Conservation (phyloP, 805 yeast genomes). For the Wickerhamiella brachini region DNA sequence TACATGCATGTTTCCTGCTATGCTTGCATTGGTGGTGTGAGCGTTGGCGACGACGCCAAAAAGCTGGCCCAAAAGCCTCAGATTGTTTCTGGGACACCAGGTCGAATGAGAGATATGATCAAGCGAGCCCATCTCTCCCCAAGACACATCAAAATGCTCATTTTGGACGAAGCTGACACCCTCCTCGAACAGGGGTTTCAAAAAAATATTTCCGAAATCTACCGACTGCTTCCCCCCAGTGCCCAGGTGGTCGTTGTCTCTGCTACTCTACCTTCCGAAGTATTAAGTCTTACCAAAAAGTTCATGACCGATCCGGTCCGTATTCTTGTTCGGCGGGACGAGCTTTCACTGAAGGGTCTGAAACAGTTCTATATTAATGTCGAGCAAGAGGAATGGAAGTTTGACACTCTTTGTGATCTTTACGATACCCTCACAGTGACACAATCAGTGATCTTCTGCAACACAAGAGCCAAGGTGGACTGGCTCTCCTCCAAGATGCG, state of each 20-base stretch:
- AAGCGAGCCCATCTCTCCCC: slow-evolving; percentile 66
- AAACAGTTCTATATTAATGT: slow-evolving; percentile 84
- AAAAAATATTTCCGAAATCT: slow-evolving; percentile 88
- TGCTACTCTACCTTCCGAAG: slow-evolving; percentile 89
- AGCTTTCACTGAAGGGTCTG: slow-evolving; percentile 85
- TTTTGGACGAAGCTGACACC: slow-evolving; percentile 96
- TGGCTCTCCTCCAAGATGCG: slow-evolving; percentile 72
- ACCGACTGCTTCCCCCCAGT: slow-evolving; percentile 66
- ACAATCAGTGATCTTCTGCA: slow-evolving; percentile 96
- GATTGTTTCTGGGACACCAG: slow-evolving; percentile 94
- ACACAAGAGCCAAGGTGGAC: slow-evolving; percentile 90
- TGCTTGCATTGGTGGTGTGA: slow-evolving; percentile 91
- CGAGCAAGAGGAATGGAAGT: slow-evolving; percentile 87
- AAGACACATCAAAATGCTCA: slow-evolving; percentile 69
- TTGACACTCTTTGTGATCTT: slow-evolving; percentile 85
- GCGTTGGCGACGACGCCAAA: slow-evolving; percentile 58
- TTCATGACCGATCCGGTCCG: slow-evolving; percentile 90
- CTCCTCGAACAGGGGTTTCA: slow-evolving; percentile 84
- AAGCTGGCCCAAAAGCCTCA: slow-evolving; percentile 72
- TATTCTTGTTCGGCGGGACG: slow-evolving; percentile 88
- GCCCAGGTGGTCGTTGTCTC: slow-evolving; percentile 89
- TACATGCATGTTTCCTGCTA: slow-evolving; percentile 76
- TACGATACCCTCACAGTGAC: slow-evolving; percentile 92
- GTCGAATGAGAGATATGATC: slow-evolving; percentile 84
- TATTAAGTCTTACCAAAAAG: slow-evolving; percentile 78